phyloP scores from a whole-genome alignment of 2,329 filamentous ascomycete species.

The Apiospora aurea region DNA sequence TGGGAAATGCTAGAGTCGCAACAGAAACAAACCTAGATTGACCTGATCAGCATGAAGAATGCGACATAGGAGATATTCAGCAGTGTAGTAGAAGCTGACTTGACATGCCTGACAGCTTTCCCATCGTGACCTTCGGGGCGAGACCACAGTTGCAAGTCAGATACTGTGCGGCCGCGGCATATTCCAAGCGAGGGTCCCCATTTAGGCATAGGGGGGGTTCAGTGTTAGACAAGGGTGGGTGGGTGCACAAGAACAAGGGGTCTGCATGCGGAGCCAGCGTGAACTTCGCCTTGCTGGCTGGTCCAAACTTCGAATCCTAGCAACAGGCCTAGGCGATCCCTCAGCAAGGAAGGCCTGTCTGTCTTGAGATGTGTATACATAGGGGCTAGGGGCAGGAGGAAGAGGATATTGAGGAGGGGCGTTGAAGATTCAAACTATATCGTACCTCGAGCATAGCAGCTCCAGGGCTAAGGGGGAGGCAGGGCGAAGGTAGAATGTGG shows the following conservation, averaged over 20 bases:
- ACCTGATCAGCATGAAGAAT: constrained; percentile 15
- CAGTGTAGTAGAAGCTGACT: background rate
- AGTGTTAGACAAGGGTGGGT: constrained; percentile 7
- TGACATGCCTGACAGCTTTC: constrained; percentile 1
- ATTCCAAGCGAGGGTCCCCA: constrained; percentile 14
- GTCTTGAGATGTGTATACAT: background rate
- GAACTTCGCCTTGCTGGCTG: constrained; percentile 16
- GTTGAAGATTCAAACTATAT: constrained; percentile 10
- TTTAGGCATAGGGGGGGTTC: constrained; percentile 5
- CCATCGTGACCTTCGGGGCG: constrained; percentile 7
- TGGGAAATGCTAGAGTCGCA: constrained; percentile 13
- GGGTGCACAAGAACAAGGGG: background rate
- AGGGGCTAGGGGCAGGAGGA: constrained; percentile 10
- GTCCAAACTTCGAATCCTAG: constrained; percentile 3
- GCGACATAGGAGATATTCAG: constrained; percentile 8
- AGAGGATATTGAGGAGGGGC: constrained; percentile 4
- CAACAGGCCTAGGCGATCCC: background rate
- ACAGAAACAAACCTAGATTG: background rate
- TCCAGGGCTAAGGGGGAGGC: background rate
- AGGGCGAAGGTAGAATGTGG: background rate
- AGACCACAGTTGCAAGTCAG: background rate
- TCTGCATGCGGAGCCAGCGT: constrained; percentile 10
- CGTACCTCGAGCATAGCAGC: background rate
- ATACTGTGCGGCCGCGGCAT: constrained; percentile 11
- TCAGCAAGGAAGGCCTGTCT: constrained; percentile 8